Base-by-base conservation (phyloP, 768 basidiomycete species). In the Crepidotus variabilis region DNA sequence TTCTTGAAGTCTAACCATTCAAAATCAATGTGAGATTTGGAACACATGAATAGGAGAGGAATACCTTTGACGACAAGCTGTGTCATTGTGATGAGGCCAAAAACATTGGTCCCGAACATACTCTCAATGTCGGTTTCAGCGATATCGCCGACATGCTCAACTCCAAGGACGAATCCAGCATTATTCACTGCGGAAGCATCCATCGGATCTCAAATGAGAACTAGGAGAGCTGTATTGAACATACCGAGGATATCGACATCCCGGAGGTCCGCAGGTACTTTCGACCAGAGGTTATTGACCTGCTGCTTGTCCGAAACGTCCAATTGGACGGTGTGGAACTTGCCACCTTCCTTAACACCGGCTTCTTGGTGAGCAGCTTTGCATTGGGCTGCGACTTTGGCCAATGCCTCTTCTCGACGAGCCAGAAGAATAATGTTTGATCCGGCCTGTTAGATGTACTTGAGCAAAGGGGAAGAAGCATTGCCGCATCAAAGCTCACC, bases 151-250 rank as follows among this genome's bases (percentile, higher is more conserved):
- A 98, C 86, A 43, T 84, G 84, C 59, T 98, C 97, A 11, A 86
- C 72, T 11, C 97, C 97, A 39, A 87, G 80, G 28, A 98, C 97
- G 63, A 87, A 93, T 28, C 97, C 96, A 34, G 97, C 95, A 52
- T 79, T 79, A 64, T 83, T 83, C 28, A 83, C 81, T 82, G 46
- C 34, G n/a, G 1, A 52, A 21, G 2, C 34, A 13, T 36, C 18
- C 18, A 23, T 23, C 47, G 21, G 21, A 49, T 52, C 52, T 24
- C 52, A 36, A 47, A 35, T 32, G n/a, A 22, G 20, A 13, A 36
- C 33, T 23, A 43, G 14, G 6, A 14, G 35, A 45, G 24, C 33
- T 49, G 28, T 35, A 45, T 35, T 51, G 10, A 35, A 66, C 80
- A 64, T 60, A 93, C 93, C 91, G 43, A 94, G 84, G 52, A 97